Conservation (phyloP, 78 protist genomes). For the Dictyostelium firmibasis region DNA sequence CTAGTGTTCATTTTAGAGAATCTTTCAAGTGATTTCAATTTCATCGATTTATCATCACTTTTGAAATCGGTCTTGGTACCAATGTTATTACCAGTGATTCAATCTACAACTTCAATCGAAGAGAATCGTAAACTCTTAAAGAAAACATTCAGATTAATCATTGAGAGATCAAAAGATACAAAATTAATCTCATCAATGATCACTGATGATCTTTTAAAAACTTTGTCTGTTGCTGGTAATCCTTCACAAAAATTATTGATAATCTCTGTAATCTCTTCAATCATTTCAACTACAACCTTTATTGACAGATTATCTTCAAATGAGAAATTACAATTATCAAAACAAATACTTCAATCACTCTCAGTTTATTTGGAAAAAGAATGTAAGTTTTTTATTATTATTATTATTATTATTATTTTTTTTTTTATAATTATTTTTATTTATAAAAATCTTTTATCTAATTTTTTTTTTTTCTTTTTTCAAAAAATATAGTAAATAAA, state of each 20-base stretch:
- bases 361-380: slow-evolving; percentile 70
- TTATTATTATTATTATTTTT: not conserved
- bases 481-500: slow-evolving; percentile 48
- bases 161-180: not conserved
- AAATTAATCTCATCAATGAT: not conserved
- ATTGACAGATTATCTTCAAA: not conserved
- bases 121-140: slow-evolving; percentile 7
- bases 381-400: slow-evolving; percentile 15
- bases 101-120: not conserved
- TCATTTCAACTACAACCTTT: not conserved
- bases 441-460: not conserved
- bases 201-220: slow-evolving; percentile 18
- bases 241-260: slow-evolving; percentile 16
- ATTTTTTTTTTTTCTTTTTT: not conserved
- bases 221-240: slow-evolving; percentile 16
- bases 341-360: not conserved
- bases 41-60: slow-evolving; percentile 23
- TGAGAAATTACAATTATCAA: slow-evolving; percentile 21
- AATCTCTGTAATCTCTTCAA: not conserved
- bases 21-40: not conserved
- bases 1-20: slow-evolving; percentile 15
- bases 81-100: slow-evolving; percentile 29
- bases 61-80: slow-evolving; percentile 25
- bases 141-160: not conserved
- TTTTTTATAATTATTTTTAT: not conserved